Percentiles rank a stretch among this genome's conserved stretches.
These are phyloP conservation scores for Saitozyma podzolica DNA, from an alignment of 768 basidiomycete genomes.

Conservation along the genomic window DNA sequence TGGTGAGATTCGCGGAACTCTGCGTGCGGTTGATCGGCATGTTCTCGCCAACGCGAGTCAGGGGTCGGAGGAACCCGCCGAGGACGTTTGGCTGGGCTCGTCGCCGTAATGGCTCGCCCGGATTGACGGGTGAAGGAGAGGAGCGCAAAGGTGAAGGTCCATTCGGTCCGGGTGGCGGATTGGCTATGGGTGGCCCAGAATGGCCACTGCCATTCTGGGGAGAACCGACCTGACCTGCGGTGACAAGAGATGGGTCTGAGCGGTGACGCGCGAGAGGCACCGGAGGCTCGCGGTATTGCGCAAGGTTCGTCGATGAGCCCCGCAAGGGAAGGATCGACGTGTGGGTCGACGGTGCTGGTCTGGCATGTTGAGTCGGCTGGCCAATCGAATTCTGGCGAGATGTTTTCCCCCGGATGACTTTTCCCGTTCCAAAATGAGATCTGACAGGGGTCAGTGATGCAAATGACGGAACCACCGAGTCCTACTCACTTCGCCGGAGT, in stretches of 20 bases:
- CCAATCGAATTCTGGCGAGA: conserved; percentile 1
- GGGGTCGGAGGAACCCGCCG: conserved; percentile 37
- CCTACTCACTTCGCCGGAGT: conserved; percentile 37
- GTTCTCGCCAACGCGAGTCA: conserved; percentile 31
- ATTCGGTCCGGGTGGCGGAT: too few relatives aligned
- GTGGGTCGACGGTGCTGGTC: conserved; percentile 24
- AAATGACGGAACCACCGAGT: neutral
- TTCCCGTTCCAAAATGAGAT: conserved; percentile 43
- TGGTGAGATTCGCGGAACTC: conserved; percentile 19
- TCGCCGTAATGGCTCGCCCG: too few relatives aligned
- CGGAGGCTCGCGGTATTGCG: conserved; percentile 19
- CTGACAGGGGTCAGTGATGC: conserved; percentile 13
- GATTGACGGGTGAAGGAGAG: too few relatives aligned
- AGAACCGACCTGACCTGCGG: too few relatives aligned
- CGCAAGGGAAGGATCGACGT: conserved; percentile 21
- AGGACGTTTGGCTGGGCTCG: conserved; percentile 28
- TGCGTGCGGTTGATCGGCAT: conserved; percentile 17
- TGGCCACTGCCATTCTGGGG: too few relatives aligned
- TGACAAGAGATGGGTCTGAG: conserved; percentile 4
- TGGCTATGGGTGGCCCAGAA: too few relatives aligned
- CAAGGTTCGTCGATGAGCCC: conserved; percentile 26
- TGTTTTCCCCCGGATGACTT: conserved; percentile 29
- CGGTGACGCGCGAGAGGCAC: conserved; percentile 24
- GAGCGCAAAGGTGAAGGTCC: too few relatives aligned
- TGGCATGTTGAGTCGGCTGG: conserved; percentile 1